phyloP scores from a whole-genome alignment of 2,329 filamentous ascomycete genomes.

The Alternaria postmessia region DNA sequence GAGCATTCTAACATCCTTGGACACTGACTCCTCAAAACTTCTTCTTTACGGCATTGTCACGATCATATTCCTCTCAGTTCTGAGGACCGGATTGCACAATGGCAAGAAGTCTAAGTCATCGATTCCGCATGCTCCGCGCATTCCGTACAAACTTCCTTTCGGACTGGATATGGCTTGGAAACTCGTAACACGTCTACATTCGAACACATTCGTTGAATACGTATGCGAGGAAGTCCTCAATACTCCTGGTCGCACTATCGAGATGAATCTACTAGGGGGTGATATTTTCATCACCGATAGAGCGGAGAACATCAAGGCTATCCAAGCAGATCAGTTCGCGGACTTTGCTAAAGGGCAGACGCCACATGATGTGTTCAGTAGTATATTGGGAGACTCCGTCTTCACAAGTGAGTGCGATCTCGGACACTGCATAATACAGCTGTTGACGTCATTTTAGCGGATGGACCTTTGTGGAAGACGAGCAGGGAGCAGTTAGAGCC shows the following conservation, averaged over 20 bases:
- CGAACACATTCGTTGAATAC: conserved; percentile 14
- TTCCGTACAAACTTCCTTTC: conserved; percentile 8
- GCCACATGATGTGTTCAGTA: conserved; percentile 17
- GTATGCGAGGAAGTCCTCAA: conserved; percentile 13
- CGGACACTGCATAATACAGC: neutral
- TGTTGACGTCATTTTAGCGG: neutral
- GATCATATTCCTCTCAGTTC: neutral
- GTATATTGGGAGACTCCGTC: conserved; percentile 14
- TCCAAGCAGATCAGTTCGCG: conserved; percentile 14
- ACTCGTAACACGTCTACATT: conserved; percentile 7
- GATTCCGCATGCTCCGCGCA: conserved; percentile 9
- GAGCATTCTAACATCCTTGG: conserved; percentile 1
- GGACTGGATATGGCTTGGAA: conserved; percentile 18
- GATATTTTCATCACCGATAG: conserved; percentile 16
- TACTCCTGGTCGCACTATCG: conserved; percentile 12
- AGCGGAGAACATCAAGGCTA: conserved; percentile 18
- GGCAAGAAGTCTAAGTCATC: neutral
- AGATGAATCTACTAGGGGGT: conserved; percentile 15
- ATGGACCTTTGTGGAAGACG: conserved; percentile 14
- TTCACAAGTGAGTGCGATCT: conserved; percentile 10
- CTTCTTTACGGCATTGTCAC: neutral
- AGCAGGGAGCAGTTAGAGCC: conserved; percentile 11
- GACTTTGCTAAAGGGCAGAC: conserved; percentile 14
- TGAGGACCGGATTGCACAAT: neutral
- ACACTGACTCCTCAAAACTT: neutral